Base-by-base conservation (phyloP, 768 basidiomycete species). In the Mycena metata region DNA sequence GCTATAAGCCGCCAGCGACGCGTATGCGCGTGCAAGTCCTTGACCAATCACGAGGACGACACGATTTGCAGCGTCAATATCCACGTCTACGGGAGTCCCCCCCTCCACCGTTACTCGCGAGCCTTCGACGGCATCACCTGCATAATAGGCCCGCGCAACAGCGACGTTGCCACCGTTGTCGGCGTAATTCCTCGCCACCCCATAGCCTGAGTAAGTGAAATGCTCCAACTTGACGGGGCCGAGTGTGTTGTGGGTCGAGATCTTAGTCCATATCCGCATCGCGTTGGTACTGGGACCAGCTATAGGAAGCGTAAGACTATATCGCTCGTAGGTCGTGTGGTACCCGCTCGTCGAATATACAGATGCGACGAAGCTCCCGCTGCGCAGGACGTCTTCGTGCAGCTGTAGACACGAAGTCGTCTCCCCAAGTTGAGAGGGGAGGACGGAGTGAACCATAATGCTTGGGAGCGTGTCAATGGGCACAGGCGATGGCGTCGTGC, bases 381-480 rank as follows among this genome's bases (percentile, higher is more conserved):
- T 47, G 46, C 46, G 46, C 46, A 47, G 46, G 21, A 47, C 46
- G n/a, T 47, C 46, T 47, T 47, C 46, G 46, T 23, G 46, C 46
- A 47, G 46, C 46, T 47, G 21, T 23, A 47, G 46, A 47, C 21
- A 47, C 46, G 46, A 47, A 23, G 46, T 47, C 46, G 46, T 47
- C 46, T 47, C 46, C 46, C 46, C 46, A 6, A 47, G 46, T 47
- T 47, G 46, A 47, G 46, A 47, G 46, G 46, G 46, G 46, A 47
- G 24, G 24, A 47, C 46, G n/a, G 24, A 47, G 46, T 47, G 46
- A 47, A 23, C 21, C n/a, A 47, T n/a, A 47, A 47, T 47, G 46
- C 46, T 47, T 47, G n/a, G n/a, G 46, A 47, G 46, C 46, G 46
- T 47, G 46, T 47, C 46, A 47, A 47, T 47, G 46, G 46, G 46